These are phyloP conservation scores for Nakazawaea ernobii DNA, from an alignment of 805 yeast species.

Conservation along the genomic window DNA sequence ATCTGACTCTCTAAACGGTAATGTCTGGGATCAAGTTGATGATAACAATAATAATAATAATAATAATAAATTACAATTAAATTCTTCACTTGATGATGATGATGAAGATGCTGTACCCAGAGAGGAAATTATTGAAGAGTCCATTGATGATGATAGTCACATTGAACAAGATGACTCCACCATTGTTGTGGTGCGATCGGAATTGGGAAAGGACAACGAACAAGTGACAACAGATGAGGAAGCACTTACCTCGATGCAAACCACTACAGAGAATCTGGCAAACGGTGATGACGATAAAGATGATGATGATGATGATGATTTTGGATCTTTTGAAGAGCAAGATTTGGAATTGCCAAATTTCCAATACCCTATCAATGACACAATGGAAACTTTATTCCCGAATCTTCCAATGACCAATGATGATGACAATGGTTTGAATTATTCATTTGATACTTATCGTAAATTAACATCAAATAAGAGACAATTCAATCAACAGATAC, in stretches of 20 bases:
- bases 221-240: background rate
- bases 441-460: background rate
- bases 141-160: too few relatives aligned
- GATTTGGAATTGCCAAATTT: background rate
- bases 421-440: background rate
- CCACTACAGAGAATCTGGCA: background rate
- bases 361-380: background rate
- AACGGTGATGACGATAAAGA: background rate
- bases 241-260: too few relatives aligned
- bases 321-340: constrained; percentile 10
- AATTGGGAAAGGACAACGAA: too few relatives aligned
- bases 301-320: constrained; percentile 5
- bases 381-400: background rate
- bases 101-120: too few relatives aligned
- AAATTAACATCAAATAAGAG: background rate
- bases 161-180: too few relatives aligned
- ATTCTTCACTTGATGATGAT: too few relatives aligned
- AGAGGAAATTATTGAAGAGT: too few relatives aligned
- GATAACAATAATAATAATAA: too few relatives aligned
- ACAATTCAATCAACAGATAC: background rate
- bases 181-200: too few relatives aligned
- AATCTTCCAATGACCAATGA: background rate
- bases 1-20: too few relatives aligned
- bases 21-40: too few relatives aligned
- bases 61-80: too few relatives aligned